Base-by-base conservation (phyloP, 2,329 filamentous ascomycete species). In the Calycina herbarum region DNA sequence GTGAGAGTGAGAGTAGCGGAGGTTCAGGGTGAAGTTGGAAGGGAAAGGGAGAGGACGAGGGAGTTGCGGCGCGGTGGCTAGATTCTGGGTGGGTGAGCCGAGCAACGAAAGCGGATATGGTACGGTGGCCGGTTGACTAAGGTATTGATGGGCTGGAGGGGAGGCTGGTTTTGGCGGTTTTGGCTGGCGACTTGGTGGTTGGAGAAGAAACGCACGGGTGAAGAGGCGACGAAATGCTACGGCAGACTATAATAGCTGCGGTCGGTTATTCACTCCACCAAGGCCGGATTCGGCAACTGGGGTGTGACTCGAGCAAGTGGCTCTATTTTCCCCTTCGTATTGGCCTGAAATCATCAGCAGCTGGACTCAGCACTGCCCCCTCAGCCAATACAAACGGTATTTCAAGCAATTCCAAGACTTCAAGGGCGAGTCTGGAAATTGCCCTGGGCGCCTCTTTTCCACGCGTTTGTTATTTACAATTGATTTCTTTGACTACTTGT, bases 311-410 rank as follows among this genome's bases (percentile, higher is more conserved):
- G 29, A 58, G 29, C 27, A 33, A 58, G 57, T 58, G 57, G 57
- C 31, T 58, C 57, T 38, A 33, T 33, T 24, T 38, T 11, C 1
- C 35, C 33, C 33, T 42, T 42, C 33, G 58, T 60, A 42, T 42
- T 60, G 33, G 58, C 24, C 57, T n/a, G 31, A 38, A n/a, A 17
- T 20, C 29, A 38, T 35, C 35, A 42, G n/a, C 58, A 60, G 57
- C 58, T 40, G 58, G 15, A 29, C 38, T 40, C 35, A 60, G 58
- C 58, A 60, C 33, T 15, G 58, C 35, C 58, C 27, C 33, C n/a
- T 38, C 58, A 45, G 24, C 58, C 24, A 40, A 60, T 58, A 58
- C 31, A 3, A 7, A 8, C n/a, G 7, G 10, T 20, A 38, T n/a
- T 15, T 20, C 35, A 33, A 45, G 33, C 54, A 57, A 5, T 17